These are phyloP conservation scores for Penicillium polonicum DNA, from an alignment of 2,329 filamentous ascomycete species.

Conservation along the genomic window DNA sequence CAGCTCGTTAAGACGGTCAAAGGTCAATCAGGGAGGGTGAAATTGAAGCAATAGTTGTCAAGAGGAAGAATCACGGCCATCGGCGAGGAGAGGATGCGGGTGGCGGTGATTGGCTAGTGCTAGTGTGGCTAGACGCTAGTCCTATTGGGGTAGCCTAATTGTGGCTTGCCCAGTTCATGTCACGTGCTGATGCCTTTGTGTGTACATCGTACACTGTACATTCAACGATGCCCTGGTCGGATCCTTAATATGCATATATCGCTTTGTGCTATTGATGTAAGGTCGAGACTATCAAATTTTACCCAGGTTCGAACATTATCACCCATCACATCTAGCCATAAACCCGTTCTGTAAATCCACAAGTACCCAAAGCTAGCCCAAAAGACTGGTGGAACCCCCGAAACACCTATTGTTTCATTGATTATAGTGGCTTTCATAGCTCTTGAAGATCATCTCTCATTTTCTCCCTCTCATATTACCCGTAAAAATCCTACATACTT, in stretches of 20 bases:
- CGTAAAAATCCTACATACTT: background rate
- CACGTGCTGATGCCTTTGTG: conserved; percentile 5
- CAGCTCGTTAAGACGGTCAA: conserved; percentile 7
- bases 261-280: background rate
- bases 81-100: conserved; percentile 22
- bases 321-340: background rate
- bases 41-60: conserved; percentile 17
- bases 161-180: background rate
- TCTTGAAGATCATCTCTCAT: conserved; percentile 6
- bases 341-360: background rate
- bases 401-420: conserved; percentile 23
- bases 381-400: conserved; percentile 20
- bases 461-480: background rate
- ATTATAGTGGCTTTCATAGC: conserved; percentile 4
- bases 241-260: conserved; percentile 12
- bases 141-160: background rate
- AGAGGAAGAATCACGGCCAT: conserved; percentile 18
- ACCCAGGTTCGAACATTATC: background rate
- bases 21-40: conserved; percentile 8
- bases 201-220: background rate
- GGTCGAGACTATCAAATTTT: background rate
- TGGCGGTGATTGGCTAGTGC: conserved; percentile 20
- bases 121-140: conserved; percentile 9
- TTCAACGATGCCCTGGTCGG: conserved; percentile 1
- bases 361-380: conserved; percentile 8